Evolutionary conservation across 2,329 filamentous ascomycete genomes (phyloP), one percentile per base, ranked within the genome.

Genomic region (Rutstroemia sp.): DNA sequence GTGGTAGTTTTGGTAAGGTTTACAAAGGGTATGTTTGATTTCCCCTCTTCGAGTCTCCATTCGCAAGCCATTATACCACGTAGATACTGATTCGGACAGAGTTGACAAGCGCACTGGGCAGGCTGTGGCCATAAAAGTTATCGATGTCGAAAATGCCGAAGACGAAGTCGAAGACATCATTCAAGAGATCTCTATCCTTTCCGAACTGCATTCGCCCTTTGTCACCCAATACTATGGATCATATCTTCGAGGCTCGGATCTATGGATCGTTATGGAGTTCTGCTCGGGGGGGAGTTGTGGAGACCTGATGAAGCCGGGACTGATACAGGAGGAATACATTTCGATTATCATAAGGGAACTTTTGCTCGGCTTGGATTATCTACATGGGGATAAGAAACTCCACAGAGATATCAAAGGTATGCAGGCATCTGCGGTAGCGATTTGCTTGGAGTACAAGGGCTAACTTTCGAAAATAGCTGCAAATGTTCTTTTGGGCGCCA

Each of bases 251-350:
- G 94, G 92, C 23, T 94, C 92, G 2, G 89, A 97, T 75, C 76
- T 99, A 67, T 99, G 94, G 94, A 99, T 99, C 65, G 91, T 97
- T 71, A 99, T 99, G 94, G 94, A 99, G 73, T 99, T 94, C 68
- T 99, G 94, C 73, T 92, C 92, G 1, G 94, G 94, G 21, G 94
- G 94, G 4, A 97, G 92, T 73, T 97, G 94, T 69, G 91, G 89
- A 48, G 94, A 97, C 70, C 76, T 99, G 60, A 88, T 99, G 86
- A 95, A 95, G 75, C 91, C 94, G 0, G 94, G 94, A 23, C 75
- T 86, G 42, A 92, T 99, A 59, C 83, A 86, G 19, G 94, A 99
- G 73, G 91, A 96, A 64, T 96, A 97, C 71, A 97, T 99, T 67
- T 90, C 90, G 66, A 96, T 99, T 65, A 95, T 99, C 60, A 78